Evolutionary conservation across 2,329 filamentous ascomycete species (phyloP).

Genomic region (Colletotrichum sp.): DNA sequence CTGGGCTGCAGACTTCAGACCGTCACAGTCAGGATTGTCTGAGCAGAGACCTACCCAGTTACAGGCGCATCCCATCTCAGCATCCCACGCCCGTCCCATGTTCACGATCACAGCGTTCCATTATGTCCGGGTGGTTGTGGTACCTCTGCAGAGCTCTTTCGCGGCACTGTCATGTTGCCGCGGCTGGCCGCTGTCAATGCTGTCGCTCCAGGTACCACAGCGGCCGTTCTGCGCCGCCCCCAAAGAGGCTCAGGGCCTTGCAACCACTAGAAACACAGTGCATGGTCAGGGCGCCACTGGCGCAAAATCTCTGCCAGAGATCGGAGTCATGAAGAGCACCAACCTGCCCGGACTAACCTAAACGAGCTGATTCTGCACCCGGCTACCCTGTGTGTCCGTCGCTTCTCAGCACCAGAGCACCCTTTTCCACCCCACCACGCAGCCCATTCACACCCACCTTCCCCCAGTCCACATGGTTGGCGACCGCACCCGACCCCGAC

Average conservation of each 20-base stretch:
- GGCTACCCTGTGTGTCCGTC: neutral
- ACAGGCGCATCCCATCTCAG: neutral
- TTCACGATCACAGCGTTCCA: neutral
- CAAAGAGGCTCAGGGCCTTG: slow-evolving; percentile 5
- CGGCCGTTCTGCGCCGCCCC: neutral
- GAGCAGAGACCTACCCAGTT: neutral
- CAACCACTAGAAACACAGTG: slow-evolving; percentile 4
- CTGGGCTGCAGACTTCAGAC: neutral
- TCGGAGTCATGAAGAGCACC: slow-evolving; percentile 12
- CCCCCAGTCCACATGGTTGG: slow-evolving; percentile 9
- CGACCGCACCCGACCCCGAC: slow-evolving; percentile 19
- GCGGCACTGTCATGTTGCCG: neutral
- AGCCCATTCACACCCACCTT: slow-evolving; percentile 7
- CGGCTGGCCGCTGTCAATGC: neutral
- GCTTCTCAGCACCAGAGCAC: neutral
- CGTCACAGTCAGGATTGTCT: neutral
- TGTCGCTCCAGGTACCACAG: neutral
- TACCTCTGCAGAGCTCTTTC: neutral
- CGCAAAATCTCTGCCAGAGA: slow-evolving; percentile 10
- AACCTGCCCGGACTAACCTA: neutral
- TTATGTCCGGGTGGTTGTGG: neutral
- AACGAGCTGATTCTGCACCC: neutral
- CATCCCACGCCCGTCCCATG: neutral
- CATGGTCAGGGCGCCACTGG: neutral
- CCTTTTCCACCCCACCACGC: slow-evolving; percentile 1